Conservation (phyloP, 768 basidiomycete genomes). For the Leccinum disarticulatum region DNA sequence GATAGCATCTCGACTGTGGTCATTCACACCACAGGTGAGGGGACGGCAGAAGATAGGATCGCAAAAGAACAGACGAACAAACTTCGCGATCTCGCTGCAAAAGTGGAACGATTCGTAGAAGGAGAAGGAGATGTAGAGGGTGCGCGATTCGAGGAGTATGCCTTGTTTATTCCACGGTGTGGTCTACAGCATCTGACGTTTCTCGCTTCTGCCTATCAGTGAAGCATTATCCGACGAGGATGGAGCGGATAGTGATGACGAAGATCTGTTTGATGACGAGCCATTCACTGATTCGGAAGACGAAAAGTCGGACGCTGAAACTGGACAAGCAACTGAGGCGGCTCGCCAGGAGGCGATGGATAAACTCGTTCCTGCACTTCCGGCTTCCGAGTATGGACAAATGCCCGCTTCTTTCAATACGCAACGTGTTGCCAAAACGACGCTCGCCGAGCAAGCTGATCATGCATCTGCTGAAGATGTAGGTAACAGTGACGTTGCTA, state of each 20-base stretch:
- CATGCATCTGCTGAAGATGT: slow-evolving; percentile 8
- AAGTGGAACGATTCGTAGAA: slow-evolving; percentile 89
- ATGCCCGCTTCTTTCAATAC: slow-evolving; percentile 80
- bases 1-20: slow-evolving; percentile 13
- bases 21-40: slow-evolving; percentile 39
- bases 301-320: slow-evolving; percentile 36
- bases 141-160: slow-evolving; percentile 88
- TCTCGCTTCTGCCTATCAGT: slow-evolving; percentile 34
- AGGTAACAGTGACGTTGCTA: slow-evolving; percentile 6
- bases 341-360: slow-evolving; percentile 70
- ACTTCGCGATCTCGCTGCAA: slow-evolving; percentile 74
- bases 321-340: slow-evolving; percentile 26
- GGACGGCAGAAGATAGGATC: slow-evolving; percentile 40
- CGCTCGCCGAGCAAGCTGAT: slow-evolving; percentile 42
- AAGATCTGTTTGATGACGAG: slow-evolving; percentile 44
- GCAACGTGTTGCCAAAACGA: slow-evolving; percentile 57
- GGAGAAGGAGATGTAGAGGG: slow-evolving; percentile 89
- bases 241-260: slow-evolving; percentile 26
- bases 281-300: slow-evolving; percentile 46
- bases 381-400: slow-evolving; percentile 83
- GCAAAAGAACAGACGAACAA: slow-evolving; percentile 66
- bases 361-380: slow-evolving; percentile 76
- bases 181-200: slow-evolving; percentile 3
- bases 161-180: slow-evolving; percentile 12
- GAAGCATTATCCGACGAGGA: slow-evolving; percentile 70